These are phyloP conservation scores for Mucor irregularis DNA, from an alignment of 371 early-diverging fungal genomes.

Conservation along the genomic window DNA sequence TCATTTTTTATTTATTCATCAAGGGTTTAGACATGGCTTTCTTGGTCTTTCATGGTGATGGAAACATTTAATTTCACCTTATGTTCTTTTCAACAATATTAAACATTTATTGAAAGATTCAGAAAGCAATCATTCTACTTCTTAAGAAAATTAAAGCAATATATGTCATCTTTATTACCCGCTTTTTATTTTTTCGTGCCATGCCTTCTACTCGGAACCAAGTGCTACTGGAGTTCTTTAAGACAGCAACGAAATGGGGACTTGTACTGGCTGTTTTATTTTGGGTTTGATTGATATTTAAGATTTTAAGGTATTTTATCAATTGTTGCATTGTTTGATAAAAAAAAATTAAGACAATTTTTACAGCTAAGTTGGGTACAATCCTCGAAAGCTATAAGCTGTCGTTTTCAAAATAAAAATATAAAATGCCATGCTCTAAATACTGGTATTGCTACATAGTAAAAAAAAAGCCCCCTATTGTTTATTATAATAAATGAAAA, in stretches of 20 bases:
- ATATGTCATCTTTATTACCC: constrained; percentile 5
- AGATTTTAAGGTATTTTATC: constrained; percentile 7
- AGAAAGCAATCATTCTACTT: constrained; percentile 4
- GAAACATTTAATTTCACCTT: constrained; percentile 2
- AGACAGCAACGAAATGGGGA: no score
- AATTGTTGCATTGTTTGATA: constrained; percentile 3
- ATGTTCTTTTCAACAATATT: constrained; percentile 3
- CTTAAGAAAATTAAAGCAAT: background rate
- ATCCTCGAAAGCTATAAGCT: constrained; percentile 9
- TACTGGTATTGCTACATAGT: background rate
- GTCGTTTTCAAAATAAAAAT: constrained; percentile 6
- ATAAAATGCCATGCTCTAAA: constrained; percentile 8
- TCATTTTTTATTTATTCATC: constrained; percentile 4
- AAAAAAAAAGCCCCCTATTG: constrained; percentile 10
- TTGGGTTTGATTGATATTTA: constrained; percentile 4
- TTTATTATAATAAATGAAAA: constrained; percentile 11
- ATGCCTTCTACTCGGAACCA: constrained; percentile 7
- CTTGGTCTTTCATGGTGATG: constrained; percentile 5
- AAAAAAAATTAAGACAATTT: background rate
- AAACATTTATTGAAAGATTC: constrained; percentile 2
- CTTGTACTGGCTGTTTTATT: constrained; percentile 12
- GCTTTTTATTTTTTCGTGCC: constrained; percentile 7
- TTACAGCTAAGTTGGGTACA: constrained; percentile 8
- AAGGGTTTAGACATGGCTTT: constrained; percentile 2
- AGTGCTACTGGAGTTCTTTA: no score